Evolutionary conservation across 176 grass and related monocot genomes (phyloP).

Genomic region (Eragrostis curvula): DNA sequence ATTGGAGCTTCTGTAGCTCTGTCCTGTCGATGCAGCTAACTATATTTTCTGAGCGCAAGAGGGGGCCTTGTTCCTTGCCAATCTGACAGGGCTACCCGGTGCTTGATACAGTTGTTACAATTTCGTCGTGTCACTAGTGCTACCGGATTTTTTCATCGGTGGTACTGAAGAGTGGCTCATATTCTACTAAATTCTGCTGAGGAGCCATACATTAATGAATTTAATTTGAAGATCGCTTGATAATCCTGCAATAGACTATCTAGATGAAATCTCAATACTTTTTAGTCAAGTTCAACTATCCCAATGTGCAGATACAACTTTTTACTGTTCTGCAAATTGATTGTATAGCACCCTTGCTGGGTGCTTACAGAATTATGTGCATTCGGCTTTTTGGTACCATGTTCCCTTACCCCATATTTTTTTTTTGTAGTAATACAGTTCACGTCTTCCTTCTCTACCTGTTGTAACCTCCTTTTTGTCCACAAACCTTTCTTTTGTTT

Average conservation of each 20-base stretch:
- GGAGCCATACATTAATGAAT: neutral
- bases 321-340: constrained; percentile 30
- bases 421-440: neutral
- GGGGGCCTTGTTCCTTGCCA: neutral
- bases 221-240: neutral
- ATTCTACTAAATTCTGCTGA: neutral
- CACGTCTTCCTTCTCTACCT: neutral
- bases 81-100: constrained; percentile 33
- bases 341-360: neutral
- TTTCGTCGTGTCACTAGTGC: neutral
- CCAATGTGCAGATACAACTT: constrained; percentile 22
- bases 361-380: neutral
- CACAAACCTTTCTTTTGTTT: neutral
- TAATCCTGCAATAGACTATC: neutral
- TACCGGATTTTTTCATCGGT: neutral
- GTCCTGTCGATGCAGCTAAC: neutral
- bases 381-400: neutral
- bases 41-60: neutral
- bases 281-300: constrained; percentile 22
- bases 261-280: neutral
- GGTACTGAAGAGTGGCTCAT: neutral
- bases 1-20: constrained; percentile 13
- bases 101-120: neutral
- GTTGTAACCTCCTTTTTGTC: neutral
- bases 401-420: no score